Conservation (phyloP, 192 early-diverging fungal genomes). For the Coemansia furcata region DNA sequence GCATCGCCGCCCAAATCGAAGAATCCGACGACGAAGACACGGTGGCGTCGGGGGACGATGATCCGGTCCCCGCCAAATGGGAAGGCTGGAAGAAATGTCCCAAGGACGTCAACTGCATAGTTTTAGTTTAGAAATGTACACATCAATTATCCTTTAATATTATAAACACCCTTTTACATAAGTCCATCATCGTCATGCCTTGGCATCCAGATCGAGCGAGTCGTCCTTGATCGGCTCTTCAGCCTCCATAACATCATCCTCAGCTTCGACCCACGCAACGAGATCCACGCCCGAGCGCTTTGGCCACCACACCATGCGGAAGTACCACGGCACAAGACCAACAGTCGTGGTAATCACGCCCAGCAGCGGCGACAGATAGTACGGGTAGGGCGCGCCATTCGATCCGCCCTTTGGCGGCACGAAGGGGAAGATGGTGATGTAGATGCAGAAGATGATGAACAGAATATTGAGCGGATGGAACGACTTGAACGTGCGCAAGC, state of each 20-base stretch:
- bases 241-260: constrained; percentile 3
- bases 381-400: constrained; percentile 38
- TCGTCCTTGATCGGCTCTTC: background rate
- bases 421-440: constrained; percentile 58
- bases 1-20: constrained; percentile 7
- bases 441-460: constrained; percentile 56
- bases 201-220: background rate
- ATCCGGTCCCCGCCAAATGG: constrained; percentile 7
- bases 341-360: constrained; percentile 43
- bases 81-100: constrained; percentile 26
- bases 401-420: constrained; percentile 43
- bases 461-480: constrained; percentile 48
- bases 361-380: constrained; percentile 53
- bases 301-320: constrained; percentile 53
- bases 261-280: constrained; percentile 28
- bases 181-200: background rate
- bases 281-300: constrained; percentile 25
- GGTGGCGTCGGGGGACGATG: constrained; percentile 3
- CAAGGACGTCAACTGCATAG: constrained; percentile 25
- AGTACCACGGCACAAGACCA: constrained; percentile 49
- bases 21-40: background rate
- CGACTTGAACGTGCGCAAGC: constrained; percentile 53
- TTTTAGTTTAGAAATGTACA: constrained; percentile 21
- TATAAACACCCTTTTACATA: background rate
- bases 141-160: background rate